phyloP scores from a whole-genome alignment of 768 basidiomycete genomes.

The Phylloporus sp. region DNA sequence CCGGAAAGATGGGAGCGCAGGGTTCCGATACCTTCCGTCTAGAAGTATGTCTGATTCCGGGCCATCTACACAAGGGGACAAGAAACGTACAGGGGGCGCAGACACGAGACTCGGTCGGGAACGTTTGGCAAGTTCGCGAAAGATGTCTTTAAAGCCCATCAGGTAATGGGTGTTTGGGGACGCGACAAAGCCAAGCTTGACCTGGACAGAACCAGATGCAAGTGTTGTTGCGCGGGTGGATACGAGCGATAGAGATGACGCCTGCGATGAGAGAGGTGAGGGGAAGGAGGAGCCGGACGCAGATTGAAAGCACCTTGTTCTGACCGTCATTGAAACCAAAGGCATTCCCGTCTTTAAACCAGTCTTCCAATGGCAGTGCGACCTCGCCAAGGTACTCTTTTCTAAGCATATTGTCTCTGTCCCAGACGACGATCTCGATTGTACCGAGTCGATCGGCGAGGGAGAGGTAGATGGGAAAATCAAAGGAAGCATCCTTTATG shows the following conservation, averaged over 20 bases:
- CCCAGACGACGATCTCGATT: slow-evolving; percentile 89
- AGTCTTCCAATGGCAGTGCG: slow-evolving; percentile 71
- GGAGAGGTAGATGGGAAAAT: slow-evolving; percentile 80
- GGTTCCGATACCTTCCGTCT: slow-evolving; percentile 89
- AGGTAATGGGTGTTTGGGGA: slow-evolving; percentile 40
- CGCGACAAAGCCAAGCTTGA: slow-evolving; percentile 59
- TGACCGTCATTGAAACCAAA: slow-evolving; percentile 56
- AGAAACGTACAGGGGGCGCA: slow-evolving; percentile 66
- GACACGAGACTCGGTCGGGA: slow-evolving; percentile 67
- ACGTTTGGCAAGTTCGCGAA: slow-evolving; percentile 57
- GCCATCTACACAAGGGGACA: not conserved
- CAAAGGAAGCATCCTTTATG: slow-evolving; percentile 77
- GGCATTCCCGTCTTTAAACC: slow-evolving; percentile 52
- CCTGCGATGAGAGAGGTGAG: slow-evolving; percentile 30
- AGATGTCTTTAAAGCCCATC: slow-evolving; percentile 59
- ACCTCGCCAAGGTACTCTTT: slow-evolving; percentile 96
- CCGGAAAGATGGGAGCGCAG: slow-evolving; percentile 57
- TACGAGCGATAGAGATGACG: slow-evolving; percentile 44
- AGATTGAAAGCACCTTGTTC: slow-evolving; percentile 56
- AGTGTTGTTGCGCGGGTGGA: slow-evolving; percentile 43
- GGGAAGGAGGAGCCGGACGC: not conserved
- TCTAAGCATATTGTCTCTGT: slow-evolving; percentile 74
- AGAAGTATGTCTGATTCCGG: not conserved
- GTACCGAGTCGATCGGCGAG: slow-evolving; percentile 68
- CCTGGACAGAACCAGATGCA: slow-evolving; percentile 50